These are phyloP conservation scores for Onygenales sp. DNA, from an alignment of 2,329 filamentous ascomycete species.

Conservation along the genomic window DNA sequence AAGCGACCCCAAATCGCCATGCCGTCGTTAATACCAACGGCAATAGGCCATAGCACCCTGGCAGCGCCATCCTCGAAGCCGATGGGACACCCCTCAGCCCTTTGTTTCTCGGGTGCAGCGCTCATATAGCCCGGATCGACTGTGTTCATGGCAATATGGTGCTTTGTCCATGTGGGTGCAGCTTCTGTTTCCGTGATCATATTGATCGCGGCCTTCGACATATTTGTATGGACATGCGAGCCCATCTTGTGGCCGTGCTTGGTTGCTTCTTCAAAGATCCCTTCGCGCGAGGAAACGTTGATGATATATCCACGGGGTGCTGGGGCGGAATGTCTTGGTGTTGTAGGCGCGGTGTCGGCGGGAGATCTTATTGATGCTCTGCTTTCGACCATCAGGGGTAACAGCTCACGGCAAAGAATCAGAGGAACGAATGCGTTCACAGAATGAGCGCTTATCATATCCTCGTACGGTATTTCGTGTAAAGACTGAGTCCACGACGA, in stretches of 20 bases:
- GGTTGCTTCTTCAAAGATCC: constrained; percentile 20
- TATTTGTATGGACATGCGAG: constrained; percentile 31
- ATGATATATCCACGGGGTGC: constrained; percentile 19
- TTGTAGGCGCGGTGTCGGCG: not conserved
- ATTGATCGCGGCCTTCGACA: constrained; percentile 33
- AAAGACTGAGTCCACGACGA: constrained; percentile 29
- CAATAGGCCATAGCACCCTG: constrained; percentile 28
- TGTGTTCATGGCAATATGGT: constrained; percentile 28
- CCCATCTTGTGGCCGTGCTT: constrained; percentile 18
- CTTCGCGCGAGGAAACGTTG: constrained; percentile 29
- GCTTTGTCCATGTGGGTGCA: constrained; percentile 18
- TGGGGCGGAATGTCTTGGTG: not conserved
- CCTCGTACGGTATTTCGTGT: constrained; percentile 30
- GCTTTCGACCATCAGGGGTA: constrained; percentile 19
- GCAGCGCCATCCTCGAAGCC: constrained; percentile 31
- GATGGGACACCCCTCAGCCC: constrained; percentile 22
- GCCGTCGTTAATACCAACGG: constrained; percentile 12
- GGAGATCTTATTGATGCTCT: not conserved
- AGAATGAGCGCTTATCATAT: constrained; percentile 28
- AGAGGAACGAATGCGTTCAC: constrained; percentile 31
- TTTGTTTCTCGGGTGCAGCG: constrained; percentile 23
- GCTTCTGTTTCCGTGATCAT: constrained; percentile 35
- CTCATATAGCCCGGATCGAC: constrained; percentile 33
- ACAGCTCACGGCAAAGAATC: constrained; percentile 29
- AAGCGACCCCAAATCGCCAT: constrained; percentile 13